Evolutionary conservation across 352 stramenopile genomes (phyloP).

Genomic region (Phytopythium mirpurense): DNA sequence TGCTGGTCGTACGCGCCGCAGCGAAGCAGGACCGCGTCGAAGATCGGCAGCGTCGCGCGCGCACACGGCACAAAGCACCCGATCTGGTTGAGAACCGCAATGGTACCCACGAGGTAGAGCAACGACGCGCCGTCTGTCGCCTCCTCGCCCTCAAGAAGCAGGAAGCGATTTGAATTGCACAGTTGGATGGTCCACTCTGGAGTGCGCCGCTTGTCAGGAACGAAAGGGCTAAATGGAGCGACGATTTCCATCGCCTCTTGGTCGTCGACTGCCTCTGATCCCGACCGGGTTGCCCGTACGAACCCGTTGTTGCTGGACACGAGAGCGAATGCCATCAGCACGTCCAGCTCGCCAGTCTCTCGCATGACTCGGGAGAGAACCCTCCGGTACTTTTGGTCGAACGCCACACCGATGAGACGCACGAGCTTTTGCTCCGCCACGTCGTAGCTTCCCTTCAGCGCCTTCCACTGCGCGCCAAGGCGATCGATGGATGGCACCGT

Average conservation of each 20-base stretch:
- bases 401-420: conserved; percentile 10
- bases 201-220: neutral
- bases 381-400: conserved; percentile 9
- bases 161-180: conserved; percentile 15
- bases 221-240: conserved; percentile 15
- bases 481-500: conserved; percentile 24
- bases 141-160: conserved; percentile 17
- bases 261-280: neutral
- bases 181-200: conserved; percentile 7
- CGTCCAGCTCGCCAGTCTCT: conserved; percentile 24
- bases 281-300: conserved; percentile 10
- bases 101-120: conserved; percentile 21
- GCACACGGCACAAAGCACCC: conserved; percentile 55
- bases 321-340: conserved; percentile 29
- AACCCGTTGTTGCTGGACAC: conserved; percentile 27
- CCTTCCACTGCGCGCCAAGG: conserved; percentile 28
- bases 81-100: conserved; percentile 46
- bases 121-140: conserved; percentile 2
- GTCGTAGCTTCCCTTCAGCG: conserved; percentile 16
- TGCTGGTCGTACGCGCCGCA: conserved; percentile 39
- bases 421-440: conserved; percentile 17
- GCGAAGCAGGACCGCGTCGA: conserved; percentile 37
- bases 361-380: conserved; percentile 10
- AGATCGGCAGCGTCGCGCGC: conserved; percentile 28
- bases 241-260: conserved; percentile 11